Base-by-base conservation (phyloP, 2,329 filamentous ascomycete species). In the Lasiodiplodia sp. region DNA sequence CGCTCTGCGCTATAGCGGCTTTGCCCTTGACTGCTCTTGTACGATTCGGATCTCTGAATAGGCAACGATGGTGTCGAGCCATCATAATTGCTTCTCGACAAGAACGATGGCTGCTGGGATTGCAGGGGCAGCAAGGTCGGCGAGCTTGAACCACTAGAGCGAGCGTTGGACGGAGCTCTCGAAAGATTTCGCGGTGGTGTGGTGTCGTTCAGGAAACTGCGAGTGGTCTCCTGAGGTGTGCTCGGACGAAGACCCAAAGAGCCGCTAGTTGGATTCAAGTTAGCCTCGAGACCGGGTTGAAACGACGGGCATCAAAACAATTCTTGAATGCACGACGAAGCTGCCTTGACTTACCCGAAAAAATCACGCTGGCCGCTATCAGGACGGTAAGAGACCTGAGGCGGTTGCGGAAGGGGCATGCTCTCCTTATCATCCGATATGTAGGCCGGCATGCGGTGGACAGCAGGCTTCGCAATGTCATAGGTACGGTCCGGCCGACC, bases 31-130 rank as follows among this genome's bases (percentile, higher is more conserved):
- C 18, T 71, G 69, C 37, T 71, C 68, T 52, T 52, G 14, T 74
- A 71, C 4, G 72, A 67, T 57, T 74, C 77, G 23, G 69, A 71
- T n/a, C 77, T 69, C 25, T 74, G 60, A 11, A 64, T 64, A 71
- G 51, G 75, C 25, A 38, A n/a, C 73, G 38, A 71, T 70, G 25
- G 71, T 71, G 25, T 73, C 72, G 16, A 76, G 68, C 2, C 77
- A 76, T 40, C 76, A 71, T 11, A 77, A 76, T 68, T 79, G 52
- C 37, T 21, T 47, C 31, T 38, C 78, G 18, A 69, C 71, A 14
- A 75, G 71, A 34, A 34, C 31, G 23, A 68, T 69, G 37, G 71
- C 69, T 68, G 77, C 73, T 21, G 75, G 71, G 10, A 74, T 51
- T 68, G 66, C 25, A 68, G 47, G 10, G 66, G 55, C 6, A 68